Base-by-base conservation (phyloP, 78 protist species). In the Dictyostelium capitatum region DNA sequence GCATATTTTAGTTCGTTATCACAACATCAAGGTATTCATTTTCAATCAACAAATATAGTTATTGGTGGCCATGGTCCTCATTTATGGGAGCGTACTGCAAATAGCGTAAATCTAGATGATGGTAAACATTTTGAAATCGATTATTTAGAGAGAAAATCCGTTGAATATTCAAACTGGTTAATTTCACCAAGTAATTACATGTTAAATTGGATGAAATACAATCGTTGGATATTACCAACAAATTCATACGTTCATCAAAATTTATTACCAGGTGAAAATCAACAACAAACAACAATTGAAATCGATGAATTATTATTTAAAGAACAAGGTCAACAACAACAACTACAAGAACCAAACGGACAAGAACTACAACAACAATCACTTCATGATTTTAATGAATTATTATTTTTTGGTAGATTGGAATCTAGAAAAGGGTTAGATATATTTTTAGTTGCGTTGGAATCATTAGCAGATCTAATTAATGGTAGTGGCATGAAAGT, bases 51-150 rank as follows among this genome's bases (percentile, higher is more conserved):
- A 9, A 7, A 57, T 17, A 15, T 87, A 19, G 93, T 87, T 1
- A 78, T 87, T 64, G 93, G 93, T 20, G 93, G 84, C 11, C 93
- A 87, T 65, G 93, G 93, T 6, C 93, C 93, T 8, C 93, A 87
- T 64, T 79, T 87, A 3, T 87, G 93, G 93, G 93, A 87, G 19
- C 17, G 93, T 20, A 87, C 79, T 20, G 93, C 93, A 4, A 87
- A 87, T 59, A 64, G 79, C 28, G 93, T 84, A 0, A 87, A 74
- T 32, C 57, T 87, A 11, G 93, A 87, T 56, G 93, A 87, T 20
- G 93, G 93, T n/a, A 87, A 87, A 37, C 93, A 87, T 47, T 87
- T 87, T 51, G 93, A 87, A 62, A 84, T 87, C 0, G 93, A 87
- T 53, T 87, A 50, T 64, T 50, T 87, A n/a, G 93, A 87, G 37